Base-by-base conservation (phyloP, 495 filamentous ascomycete species). In the Penicillium silybi region DNA sequence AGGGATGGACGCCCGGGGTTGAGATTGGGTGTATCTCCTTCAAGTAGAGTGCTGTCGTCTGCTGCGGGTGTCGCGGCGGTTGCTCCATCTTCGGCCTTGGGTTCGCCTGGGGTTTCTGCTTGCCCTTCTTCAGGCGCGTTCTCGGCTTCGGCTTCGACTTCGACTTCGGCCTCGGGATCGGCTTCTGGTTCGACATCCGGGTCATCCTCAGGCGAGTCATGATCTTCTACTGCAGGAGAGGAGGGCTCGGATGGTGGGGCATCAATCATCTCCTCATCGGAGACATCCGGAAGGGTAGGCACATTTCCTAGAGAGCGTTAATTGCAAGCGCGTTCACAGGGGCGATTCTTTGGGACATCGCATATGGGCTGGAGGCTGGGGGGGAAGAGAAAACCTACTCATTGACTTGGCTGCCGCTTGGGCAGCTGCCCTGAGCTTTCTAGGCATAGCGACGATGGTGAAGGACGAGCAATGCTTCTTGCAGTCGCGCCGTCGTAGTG, bases 251-350 rank as follows among this genome's bases (percentile, higher is more conserved):
- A 76, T 11, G 57, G 62, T 17, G 68, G 70, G 3, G 61, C 68
- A 57, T 78, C 75, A 1, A 57, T 39, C 68, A 78, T 75, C 45
- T 80, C 77, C 18, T 78, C 75, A 44, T 81, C 78, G 7, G 75
- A 79, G 25, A 42, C 62, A 39, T 80, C 76, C 43, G 66, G 65
- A 18, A 72, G 52, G 18, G 65, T 62, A 40, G 77, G 76, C 46
- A 69, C 70, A 61, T 69, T 74, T 62, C 70, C 78, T 81, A 45
- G 26, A 48, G 45, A 18, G 27, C 44, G 53, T 63, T 58, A 65
- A 44, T 65, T 35, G 48, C 45, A 39, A 59, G 48, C 60, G 63
- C 58, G 58, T 59, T 55, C 40, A 56, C 20, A 47, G 48, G 57
- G 32, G 56, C n/a, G 42, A 23, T 19, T 46, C 41, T 26, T 32